Evolutionary conservation across 257 asterid species (phyloP).

Genomic region (Haberlea rhodopensis): DNA sequence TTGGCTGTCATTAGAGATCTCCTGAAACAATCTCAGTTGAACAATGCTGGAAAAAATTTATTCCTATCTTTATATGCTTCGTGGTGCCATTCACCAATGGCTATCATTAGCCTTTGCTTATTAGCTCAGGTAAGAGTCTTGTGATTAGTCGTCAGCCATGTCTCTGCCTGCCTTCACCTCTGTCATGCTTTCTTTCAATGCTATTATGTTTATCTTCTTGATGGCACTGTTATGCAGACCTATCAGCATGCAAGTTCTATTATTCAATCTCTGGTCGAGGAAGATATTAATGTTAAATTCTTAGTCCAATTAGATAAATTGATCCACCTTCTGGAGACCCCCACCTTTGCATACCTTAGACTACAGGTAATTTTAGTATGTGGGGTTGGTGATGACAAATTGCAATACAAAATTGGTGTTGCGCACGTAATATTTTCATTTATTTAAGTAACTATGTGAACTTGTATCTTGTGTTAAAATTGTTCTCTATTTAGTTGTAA

Average conservation of each 20-base stretch:
- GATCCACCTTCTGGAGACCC: conserved; percentile 92
- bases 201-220: conserved; percentile 18
- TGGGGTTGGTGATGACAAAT: not conserved
- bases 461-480: not conserved
- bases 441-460: conserved; percentile 17
- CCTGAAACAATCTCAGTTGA: conserved; percentile 66
- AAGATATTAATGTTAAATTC: conserved; percentile 89
- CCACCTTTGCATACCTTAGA: conserved; percentile 91
- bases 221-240: conserved; percentile 46
- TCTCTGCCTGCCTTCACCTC: conserved; percentile 13
- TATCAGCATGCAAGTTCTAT: conserved; percentile 95
- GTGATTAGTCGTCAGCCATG: conserved; percentile 13
- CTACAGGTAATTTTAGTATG: conserved; percentile 60
- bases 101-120: conserved; percentile 91
- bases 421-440: not conserved
- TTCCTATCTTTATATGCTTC: conserved; percentile 85
- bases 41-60: conserved; percentile 72
- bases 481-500: not conserved
- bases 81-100: conserved; percentile 99
- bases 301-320: conserved; percentile 94
- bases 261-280: conserved; percentile 89
- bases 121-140: conserved; percentile 76
- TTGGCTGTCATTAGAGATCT: conserved; percentile 79
- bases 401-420: too few species aligned
- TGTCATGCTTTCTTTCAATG: conserved; percentile 6